These are phyloP conservation scores for Erysimum cheiranthoides DNA, from an alignment of 345 rosid species.

Conservation along the genomic window DNA sequence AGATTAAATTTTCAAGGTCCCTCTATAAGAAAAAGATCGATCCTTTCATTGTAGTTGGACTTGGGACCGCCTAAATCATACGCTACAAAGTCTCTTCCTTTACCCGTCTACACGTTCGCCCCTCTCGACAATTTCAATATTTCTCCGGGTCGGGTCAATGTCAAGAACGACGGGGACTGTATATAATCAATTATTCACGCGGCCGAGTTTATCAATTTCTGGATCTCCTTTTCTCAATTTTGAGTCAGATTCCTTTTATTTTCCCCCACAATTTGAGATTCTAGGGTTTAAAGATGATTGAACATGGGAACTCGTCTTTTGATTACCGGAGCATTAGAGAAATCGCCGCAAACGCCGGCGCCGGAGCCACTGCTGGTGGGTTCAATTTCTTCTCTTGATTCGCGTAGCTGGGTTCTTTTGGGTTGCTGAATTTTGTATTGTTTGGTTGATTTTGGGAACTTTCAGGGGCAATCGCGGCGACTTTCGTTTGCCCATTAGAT, in stretches of 20 bases:
- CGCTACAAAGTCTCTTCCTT: constrained; percentile 43
- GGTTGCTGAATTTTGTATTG: not conserved
- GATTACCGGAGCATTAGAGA: constrained; percentile 52
- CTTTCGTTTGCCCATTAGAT: constrained; percentile 93
- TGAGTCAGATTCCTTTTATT: constrained; percentile 25
- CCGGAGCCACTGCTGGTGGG: constrained; percentile 95
- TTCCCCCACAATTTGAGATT: constrained; percentile 3
- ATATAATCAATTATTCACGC: constrained; percentile 17
- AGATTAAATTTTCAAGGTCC: not conserved
- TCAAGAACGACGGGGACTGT: constrained; percentile 22
- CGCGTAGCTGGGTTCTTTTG: constrained; percentile 7
- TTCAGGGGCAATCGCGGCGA: constrained; percentile 90
- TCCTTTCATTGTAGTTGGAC: constrained; percentile 26
- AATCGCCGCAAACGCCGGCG: constrained; percentile 59
- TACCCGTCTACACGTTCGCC: constrained; percentile 31
- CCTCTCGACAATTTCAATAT: not conserved
- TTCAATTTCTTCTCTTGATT: constrained; percentile 3
- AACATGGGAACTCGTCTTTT: constrained; percentile 48
- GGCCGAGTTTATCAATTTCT: not conserved
- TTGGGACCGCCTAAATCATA: constrained; percentile 33
- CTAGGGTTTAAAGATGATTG: constrained; percentile 52
- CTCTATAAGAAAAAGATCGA: not conserved
- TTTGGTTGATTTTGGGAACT: constrained; percentile 3
- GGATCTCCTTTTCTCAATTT: constrained; percentile 30
- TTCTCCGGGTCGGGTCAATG: constrained; percentile 40